phyloP scores from a whole-genome alignment of 345 rosid genomes.

The Lenwebbia sp. region DNA sequence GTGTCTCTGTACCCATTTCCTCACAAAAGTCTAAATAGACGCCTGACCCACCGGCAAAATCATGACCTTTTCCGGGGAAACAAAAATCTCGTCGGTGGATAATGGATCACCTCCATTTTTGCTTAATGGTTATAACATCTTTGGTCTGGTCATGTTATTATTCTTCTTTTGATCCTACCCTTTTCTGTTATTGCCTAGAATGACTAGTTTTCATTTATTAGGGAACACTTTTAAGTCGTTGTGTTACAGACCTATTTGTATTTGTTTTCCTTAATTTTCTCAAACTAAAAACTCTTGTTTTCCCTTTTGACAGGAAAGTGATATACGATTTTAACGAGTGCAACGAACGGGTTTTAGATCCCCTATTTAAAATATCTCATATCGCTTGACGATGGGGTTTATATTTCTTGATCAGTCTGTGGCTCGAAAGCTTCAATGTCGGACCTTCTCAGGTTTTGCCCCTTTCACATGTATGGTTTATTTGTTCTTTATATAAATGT shows the following conservation, averaged over 20 bases:
- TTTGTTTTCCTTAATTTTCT: background rate
- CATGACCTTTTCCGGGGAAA: background rate
- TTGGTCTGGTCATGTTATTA: background rate
- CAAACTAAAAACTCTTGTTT: background rate
- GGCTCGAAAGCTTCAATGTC: no score
- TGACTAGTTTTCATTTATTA: background rate
- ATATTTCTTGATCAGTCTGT: background rate
- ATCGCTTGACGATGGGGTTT: background rate
- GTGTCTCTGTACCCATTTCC: background rate
- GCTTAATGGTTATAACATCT: background rate
- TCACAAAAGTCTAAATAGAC: background rate
- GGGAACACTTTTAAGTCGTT: background rate
- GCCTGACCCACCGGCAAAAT: background rate
- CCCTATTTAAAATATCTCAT: background rate
- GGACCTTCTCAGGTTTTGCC: background rate
- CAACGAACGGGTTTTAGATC: fast-evolving
- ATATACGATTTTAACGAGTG: background rate
- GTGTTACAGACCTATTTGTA: background rate
- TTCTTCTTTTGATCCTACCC: background rate
- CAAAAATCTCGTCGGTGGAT: background rate
- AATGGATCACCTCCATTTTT: background rate
- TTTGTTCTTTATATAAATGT: no score
- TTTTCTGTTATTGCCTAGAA: background rate
- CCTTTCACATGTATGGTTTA: background rate
- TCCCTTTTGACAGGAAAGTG: background rate